A percentile compares a stretch with the other conserved stretches of the same genome.
These are phyloP conservation scores for Crithidia brevicula DNA, from an alignment of 208 protist genomes.

Conservation along the genomic window DNA sequence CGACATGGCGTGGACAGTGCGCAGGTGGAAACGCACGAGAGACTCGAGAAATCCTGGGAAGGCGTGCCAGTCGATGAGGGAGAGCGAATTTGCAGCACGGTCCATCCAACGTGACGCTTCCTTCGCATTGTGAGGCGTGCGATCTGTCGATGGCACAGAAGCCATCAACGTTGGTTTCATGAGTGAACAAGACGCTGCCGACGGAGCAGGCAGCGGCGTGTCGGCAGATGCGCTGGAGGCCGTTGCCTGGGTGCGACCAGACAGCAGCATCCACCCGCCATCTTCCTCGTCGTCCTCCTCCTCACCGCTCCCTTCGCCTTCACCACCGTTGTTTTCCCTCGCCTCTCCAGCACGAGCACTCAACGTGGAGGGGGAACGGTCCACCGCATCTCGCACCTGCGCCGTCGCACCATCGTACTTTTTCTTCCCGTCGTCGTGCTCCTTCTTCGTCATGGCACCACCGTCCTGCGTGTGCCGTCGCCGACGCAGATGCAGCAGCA, in stretches of 20 bases:
- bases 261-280: background rate
- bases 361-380: too few relatives aligned
- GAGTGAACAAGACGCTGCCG: too few relatives aligned
- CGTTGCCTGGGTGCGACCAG: background rate
- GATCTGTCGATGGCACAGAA: too few relatives aligned
- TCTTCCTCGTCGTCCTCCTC: background rate
- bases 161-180: too few relatives aligned
- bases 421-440: background rate
- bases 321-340: background rate
- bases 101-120: too few relatives aligned
- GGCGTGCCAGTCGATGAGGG: conserved; percentile 50
- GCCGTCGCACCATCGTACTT: too few relatives aligned
- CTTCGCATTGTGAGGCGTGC: too few relatives aligned
- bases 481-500: conserved; percentile 46
- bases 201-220: too few relatives aligned
- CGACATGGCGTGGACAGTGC: conserved; percentile 9
- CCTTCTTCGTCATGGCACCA: background rate
- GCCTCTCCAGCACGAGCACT: too few relatives aligned
- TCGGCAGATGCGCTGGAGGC: background rate
- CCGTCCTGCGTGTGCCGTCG: conserved; percentile 22
- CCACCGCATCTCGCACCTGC: too few relatives aligned
- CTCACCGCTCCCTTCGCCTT: background rate
- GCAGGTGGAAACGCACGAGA: conserved; percentile 23
- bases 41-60: conserved; percentile 43
- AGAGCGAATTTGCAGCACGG: conserved; percentile 28